phyloP scores from a whole-genome alignment of 169 alveolate genomes.

The Theileria equi region DNA sequence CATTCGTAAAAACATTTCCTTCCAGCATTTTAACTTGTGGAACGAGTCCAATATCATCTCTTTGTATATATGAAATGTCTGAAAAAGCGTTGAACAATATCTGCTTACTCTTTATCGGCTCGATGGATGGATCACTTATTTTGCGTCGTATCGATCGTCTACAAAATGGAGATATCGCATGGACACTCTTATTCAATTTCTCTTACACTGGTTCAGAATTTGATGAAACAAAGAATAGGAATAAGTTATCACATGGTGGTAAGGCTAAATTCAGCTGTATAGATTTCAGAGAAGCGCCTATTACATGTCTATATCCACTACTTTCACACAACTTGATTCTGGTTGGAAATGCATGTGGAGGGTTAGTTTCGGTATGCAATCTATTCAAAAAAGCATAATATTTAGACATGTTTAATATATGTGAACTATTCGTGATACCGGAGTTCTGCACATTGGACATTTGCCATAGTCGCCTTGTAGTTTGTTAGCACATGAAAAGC shows the following conservation, averaged over 20 bases:
- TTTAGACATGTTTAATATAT: background rate
- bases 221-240: background rate
- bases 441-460: slow-evolving; percentile 60
- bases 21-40: slow-evolving; percentile 46
- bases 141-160: slow-evolving; percentile 21
- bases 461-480: background rate
- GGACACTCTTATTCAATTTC: slow-evolving; percentile 44
- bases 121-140: slow-evolving; percentile 62
- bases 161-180: slow-evolving; percentile 15
- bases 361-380: slow-evolving; percentile 36
- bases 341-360: slow-evolving; percentile 61
- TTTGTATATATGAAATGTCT: slow-evolving; percentile 36
- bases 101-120: slow-evolving; percentile 54
- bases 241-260: background rate
- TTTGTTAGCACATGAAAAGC: slow-evolving; percentile 32
- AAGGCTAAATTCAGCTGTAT: slow-evolving; percentile 3
- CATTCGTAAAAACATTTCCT: slow-evolving; percentile 25
- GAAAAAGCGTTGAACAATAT: slow-evolving; percentile 2
- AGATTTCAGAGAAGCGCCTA: slow-evolving; percentile 57
- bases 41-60: slow-evolving; percentile 45
- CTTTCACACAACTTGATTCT: slow-evolving; percentile 45
- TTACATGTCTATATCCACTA: slow-evolving; percentile 48
- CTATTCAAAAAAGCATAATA: background rate
- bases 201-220: background rate
- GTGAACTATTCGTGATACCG: slow-evolving; percentile 36